A percentile compares a stretch with the other conserved stretches of the same genome.
These are phyloP conservation scores for Yarrowia keelungensis DNA, from an alignment of 805 yeast species.

Conservation along the genomic window DNA sequence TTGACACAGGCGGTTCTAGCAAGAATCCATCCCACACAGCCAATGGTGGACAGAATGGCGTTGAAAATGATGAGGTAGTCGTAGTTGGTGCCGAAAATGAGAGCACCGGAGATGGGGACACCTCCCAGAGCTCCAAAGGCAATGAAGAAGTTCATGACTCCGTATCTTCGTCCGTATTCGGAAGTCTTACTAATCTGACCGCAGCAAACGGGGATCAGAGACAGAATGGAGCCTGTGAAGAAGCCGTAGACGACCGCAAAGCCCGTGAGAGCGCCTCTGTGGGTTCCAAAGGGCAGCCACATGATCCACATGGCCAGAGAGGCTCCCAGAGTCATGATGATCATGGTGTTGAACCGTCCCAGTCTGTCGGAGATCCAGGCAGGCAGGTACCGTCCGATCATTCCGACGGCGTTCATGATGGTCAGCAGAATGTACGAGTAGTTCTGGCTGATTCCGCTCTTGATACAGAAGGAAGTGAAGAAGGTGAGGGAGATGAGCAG, in stretches of 20 bases:
- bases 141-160: constrained; percentile 64
- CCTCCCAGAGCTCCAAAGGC: constrained; percentile 59
- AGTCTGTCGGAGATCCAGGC: constrained; percentile 56
- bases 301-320: constrained; percentile 49
- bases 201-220: constrained; percentile 65
- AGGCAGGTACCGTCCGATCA: constrained; percentile 56
- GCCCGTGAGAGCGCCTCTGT: constrained; percentile 52
- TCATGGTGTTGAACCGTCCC: constrained; percentile 63
- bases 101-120: constrained; percentile 60
- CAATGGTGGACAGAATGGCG: constrained; percentile 32
- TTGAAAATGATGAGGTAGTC: constrained; percentile 38
- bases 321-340: constrained; percentile 50
- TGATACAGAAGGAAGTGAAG: constrained; percentile 61
- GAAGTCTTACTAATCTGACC: constrained; percentile 64
- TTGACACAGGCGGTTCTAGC: constrained; percentile 32
- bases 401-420: constrained; percentile 53
- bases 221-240: constrained; percentile 61
- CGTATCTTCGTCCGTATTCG: constrained; percentile 62
- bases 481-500: constrained; percentile 58
- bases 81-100: constrained; percentile 47
- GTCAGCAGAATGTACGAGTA: constrained; percentile 58
- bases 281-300: constrained; percentile 56
- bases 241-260: constrained; percentile 63
- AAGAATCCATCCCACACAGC: constrained; percentile 24
- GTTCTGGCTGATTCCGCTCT: constrained; percentile 54